Conservation (phyloP, 2,329 filamentous ascomycete genomes). For the Venturia aucupariae region DNA sequence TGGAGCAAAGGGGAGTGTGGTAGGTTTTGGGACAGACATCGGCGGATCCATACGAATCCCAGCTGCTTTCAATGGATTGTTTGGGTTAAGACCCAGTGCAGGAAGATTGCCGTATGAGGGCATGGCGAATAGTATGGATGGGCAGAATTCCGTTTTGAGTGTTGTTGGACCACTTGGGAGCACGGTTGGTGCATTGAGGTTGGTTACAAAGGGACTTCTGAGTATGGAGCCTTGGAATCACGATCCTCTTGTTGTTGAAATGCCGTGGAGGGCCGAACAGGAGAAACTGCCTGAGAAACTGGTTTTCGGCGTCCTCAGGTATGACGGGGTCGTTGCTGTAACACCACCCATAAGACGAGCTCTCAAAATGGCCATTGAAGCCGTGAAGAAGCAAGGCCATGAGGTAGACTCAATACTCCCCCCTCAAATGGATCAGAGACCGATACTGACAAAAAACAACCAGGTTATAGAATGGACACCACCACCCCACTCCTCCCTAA, state of each 20-base stretch:
- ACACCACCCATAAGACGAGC: slow-evolving; percentile 28
- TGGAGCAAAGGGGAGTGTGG: slow-evolving; percentile 42
- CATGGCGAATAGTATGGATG: slow-evolving; percentile 52
- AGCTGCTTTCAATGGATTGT: slow-evolving; percentile 50
- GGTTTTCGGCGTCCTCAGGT: slow-evolving; percentile 24
- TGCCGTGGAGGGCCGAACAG: slow-evolving; percentile 52
- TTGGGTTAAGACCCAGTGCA: slow-evolving; percentile 44
- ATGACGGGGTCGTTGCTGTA: slow-evolving; percentile 28
- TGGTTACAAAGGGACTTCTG: slow-evolving; percentile 50
- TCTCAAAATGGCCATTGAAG: slow-evolving; percentile 19
- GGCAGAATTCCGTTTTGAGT: slow-evolving; percentile 53
- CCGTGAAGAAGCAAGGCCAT: slow-evolving; percentile 15
- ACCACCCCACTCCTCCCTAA: slow-evolving; percentile 10
- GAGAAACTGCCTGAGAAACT: slow-evolving; percentile 28
- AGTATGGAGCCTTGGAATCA: slow-evolving; percentile 53
- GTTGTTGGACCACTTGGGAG: slow-evolving; percentile 55
- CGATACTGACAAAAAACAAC: not conserved
- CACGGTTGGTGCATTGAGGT: slow-evolving; percentile 43
- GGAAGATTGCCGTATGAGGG: slow-evolving; percentile 40
- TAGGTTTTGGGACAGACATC: slow-evolving; percentile 50
- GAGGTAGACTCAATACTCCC: slow-evolving; percentile 9
- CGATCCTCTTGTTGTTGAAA: slow-evolving; percentile 55
- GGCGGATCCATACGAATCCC: slow-evolving; percentile 39
- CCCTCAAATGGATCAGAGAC: not conserved
- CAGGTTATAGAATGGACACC: slow-evolving; percentile 18